These are phyloP conservation scores for Lentithecium fluviatile DNA, from an alignment of 495 filamentous ascomycete genomes.

Conservation along the genomic window DNA sequence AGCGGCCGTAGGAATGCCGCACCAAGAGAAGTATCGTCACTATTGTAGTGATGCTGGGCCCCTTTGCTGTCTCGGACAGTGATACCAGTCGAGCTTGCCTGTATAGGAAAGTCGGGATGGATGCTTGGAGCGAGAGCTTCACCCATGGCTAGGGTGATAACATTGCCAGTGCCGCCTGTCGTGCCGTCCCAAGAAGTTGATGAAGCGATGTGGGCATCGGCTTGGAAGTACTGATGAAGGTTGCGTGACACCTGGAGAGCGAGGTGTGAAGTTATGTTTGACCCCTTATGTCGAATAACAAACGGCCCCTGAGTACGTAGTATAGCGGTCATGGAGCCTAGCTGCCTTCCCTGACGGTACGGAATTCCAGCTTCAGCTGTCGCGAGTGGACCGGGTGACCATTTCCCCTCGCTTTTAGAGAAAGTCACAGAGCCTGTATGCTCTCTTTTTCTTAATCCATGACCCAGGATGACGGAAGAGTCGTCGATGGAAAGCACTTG, in stretches of 20 bases:
- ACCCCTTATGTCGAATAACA: conserved; percentile 43
- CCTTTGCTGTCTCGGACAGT: conserved; percentile 28
- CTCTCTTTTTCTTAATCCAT: not conserved
- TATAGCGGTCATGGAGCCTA: conserved; percentile 54
- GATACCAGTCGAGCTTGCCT: conserved; percentile 8
- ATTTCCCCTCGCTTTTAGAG: not conserved
- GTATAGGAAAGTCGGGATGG: conserved; percentile 23
- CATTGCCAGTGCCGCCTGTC: conserved; percentile 26
- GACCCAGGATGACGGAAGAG: not conserved
- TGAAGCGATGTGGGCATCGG: conserved; percentile 50
- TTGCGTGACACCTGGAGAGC: conserved; percentile 60
- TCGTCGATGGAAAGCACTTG: conserved; percentile 7
- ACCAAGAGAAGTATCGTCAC: conserved; percentile 43
- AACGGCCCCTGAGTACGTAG: conserved; percentile 50
- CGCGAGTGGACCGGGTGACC: not conserved
- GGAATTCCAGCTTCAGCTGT: conserved; percentile 5
- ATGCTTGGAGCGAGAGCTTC: conserved; percentile 13
- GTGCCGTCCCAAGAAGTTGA: not conserved
- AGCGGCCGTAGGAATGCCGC: conserved; percentile 53
- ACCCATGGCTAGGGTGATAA: conserved; percentile 40
- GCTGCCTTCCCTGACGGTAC: conserved; percentile 47
- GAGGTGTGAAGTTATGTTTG: conserved; percentile 30
- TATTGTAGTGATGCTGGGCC: not conserved
- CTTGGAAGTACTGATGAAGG: conserved; percentile 58
- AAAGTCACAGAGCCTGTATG: not conserved